Conservation (phyloP, 1,139 yeast species). For the Kodamaea suecica region DNA sequence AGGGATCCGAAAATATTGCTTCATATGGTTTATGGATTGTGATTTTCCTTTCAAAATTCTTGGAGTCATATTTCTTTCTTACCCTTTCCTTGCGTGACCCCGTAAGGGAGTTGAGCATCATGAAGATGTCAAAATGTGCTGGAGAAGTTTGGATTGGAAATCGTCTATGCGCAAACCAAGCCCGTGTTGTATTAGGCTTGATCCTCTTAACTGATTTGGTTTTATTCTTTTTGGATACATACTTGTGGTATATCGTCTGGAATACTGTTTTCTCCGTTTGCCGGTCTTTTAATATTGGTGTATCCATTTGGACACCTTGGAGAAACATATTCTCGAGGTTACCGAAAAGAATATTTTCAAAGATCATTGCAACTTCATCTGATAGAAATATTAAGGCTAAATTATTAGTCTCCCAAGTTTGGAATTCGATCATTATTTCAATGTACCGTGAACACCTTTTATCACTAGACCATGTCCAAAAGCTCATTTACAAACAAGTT, state of each 20-base stretch:
- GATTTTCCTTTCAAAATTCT: slow-evolving; percentile 44
- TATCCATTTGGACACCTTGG: slow-evolving; percentile 60
- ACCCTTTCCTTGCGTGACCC: slow-evolving; percentile 47
- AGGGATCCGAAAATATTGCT: slow-evolving; percentile 37
- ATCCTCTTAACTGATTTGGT: slow-evolving; percentile 43
- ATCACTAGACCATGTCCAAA: slow-evolving; percentile 49
- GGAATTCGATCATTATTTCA: slow-evolving; percentile 54
- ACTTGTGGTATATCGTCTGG: slow-evolving; percentile 56
- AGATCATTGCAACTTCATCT: slow-evolving; percentile 34
- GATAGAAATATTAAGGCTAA: slow-evolving; percentile 33
- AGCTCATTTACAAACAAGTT: slow-evolving; percentile 41
- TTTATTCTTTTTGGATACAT: slow-evolving; percentile 51
- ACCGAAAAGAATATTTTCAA: slow-evolving; percentile 50
- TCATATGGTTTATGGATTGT: slow-evolving; percentile 48
- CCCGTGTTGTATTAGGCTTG: slow-evolving; percentile 36
- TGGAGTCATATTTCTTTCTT: slow-evolving; percentile 51
- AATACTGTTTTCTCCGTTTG: slow-evolving; percentile 50
- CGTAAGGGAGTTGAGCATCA: slow-evolving; percentile 42
- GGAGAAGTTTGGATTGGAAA: slow-evolving; percentile 46
- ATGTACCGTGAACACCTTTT: slow-evolving; percentile 57
- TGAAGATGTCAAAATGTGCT: slow-evolving; percentile 39
- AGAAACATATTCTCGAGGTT: slow-evolving; percentile 49
- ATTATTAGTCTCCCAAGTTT: slow-evolving; percentile 42
- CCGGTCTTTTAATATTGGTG: slow-evolving; percentile 48
- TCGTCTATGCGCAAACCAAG: slow-evolving; percentile 37